Conservation (phyloP, 2,329 filamentous ascomycete genomes). For the Botrytis medusae region DNA sequence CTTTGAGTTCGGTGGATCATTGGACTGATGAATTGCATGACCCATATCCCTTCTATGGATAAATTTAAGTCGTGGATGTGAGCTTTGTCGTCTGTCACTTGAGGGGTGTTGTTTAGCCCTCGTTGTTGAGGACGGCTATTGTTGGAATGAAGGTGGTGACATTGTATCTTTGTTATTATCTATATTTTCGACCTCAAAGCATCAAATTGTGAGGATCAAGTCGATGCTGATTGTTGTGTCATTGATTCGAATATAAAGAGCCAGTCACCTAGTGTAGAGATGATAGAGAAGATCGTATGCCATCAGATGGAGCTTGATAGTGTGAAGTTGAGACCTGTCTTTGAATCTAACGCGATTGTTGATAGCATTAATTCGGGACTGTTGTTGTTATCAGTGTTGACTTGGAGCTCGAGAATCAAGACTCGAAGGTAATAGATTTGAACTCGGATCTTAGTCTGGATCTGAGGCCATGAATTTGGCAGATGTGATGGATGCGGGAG, state of each 20-base stretch:
- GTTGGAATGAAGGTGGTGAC: not conserved
- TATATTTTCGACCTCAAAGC: not conserved
- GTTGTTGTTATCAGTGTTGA: no score
- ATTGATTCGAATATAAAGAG: no score
- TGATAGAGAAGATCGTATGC: no score
- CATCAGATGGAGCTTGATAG: no score
- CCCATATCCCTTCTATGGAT: not conserved
- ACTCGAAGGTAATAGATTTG: no score
- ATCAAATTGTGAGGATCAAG: not conserved
- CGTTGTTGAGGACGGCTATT: not conserved
- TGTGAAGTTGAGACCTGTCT: no score
- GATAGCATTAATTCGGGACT: no score
- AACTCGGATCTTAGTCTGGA: not conserved
- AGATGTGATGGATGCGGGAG: not conserved
- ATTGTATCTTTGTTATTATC: not conserved
- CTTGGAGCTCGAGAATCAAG: no score
- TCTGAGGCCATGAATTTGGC: not conserved
- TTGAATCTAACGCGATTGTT: no score
- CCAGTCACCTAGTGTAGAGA: no score
- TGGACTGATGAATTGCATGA: not conserved
- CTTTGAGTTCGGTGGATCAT: not conserved
- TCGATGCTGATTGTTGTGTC: not conserved
- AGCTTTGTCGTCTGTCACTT: not conserved
- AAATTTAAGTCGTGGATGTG: not conserved
- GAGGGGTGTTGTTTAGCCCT: not conserved